A percentile compares a stretch with the other conserved stretches of the same genome.
Conservation (phyloP, 768 basidiomycete species). For the Naganishia friedmannii region DNA sequence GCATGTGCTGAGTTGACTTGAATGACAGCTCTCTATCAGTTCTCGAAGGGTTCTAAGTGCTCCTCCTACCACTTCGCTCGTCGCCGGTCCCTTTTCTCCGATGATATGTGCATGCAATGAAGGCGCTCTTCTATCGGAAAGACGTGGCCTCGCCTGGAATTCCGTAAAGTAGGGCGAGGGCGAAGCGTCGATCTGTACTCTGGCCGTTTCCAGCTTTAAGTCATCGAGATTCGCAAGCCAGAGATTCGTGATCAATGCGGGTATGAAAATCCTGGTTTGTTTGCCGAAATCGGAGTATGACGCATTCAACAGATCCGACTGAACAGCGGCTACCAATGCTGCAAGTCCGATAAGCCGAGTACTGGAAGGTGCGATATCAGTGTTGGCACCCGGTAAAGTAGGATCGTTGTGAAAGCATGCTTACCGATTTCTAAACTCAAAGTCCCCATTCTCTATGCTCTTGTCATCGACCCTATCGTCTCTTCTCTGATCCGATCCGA, state of each 20-base stretch:
- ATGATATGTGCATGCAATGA: conserved; percentile 86
- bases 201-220: conserved; percentile 64
- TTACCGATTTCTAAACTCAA: conserved; percentile 72
- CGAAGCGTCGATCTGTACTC: conserved; percentile 65
- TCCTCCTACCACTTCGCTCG: conserved; percentile 69
- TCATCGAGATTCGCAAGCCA: conserved; percentile 62
- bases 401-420: conserved; percentile 15
- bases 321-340: conserved; percentile 72
- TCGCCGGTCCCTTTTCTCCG: conserved; percentile 78
- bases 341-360: conserved; percentile 82
- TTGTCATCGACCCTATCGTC: neutral
- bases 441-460: conserved; percentile 57
- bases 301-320: conserved; percentile 78
- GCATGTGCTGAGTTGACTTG: conserved; percentile 67
- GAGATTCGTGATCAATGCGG: conserved; percentile 67
- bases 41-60: conserved; percentile 69
- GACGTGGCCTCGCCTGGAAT: conserved; percentile 70
- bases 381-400: too few relatives aligned
- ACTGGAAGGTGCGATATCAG: conserved; percentile 52
- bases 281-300: conserved; percentile 67
- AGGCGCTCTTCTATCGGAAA: conserved; percentile 75
- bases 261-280: conserved; percentile 69
- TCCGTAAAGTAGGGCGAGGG: conserved; percentile 75
- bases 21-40: conserved; percentile 72
- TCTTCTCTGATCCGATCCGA: neutral